Evolutionary conservation across 192 early-diverging fungal genomes (phyloP).

Genomic region (Rhizophagus clarus): DNA sequence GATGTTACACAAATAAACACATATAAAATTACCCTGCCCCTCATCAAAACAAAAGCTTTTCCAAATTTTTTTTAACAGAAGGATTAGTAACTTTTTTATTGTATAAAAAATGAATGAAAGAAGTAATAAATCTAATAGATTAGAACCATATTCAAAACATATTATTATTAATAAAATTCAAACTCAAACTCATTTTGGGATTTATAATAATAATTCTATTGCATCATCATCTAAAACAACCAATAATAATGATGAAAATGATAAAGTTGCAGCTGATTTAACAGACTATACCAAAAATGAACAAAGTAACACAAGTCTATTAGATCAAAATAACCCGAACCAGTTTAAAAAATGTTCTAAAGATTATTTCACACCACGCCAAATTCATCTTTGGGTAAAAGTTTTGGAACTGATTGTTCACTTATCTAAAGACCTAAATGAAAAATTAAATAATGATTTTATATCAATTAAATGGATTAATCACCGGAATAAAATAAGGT

Average conservation of each 20-base stretch:
- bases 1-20: not conserved
- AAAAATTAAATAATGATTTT: conserved; percentile 17
- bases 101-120: not conserved
- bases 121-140: not conserved
- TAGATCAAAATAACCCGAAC: not conserved
- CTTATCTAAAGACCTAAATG: not conserved
- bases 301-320: not conserved
- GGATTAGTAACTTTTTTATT: not conserved
- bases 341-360: not conserved
- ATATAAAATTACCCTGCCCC: not conserved
- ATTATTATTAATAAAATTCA: not conserved
- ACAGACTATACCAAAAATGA: not conserved
- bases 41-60: not conserved
- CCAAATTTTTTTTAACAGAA: not conserved
- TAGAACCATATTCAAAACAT: not conserved
- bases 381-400: conserved; percentile 22
- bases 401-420: not conserved
- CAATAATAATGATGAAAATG: not conserved
- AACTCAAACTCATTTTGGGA: not conserved
- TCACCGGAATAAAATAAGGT: conserved; percentile 2
- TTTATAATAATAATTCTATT: no score
- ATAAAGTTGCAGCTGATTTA: not conserved
- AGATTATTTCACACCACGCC: conserved; percentile 20
- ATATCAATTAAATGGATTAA: not conserved
- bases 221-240: not conserved